A percentile compares a stretch with the other conserved stretches of the same genome.
These are phyloP conservation scores for Pezicula radicicola DNA, from an alignment of 2,329 filamentous ascomycete genomes.

Conservation along the genomic window DNA sequence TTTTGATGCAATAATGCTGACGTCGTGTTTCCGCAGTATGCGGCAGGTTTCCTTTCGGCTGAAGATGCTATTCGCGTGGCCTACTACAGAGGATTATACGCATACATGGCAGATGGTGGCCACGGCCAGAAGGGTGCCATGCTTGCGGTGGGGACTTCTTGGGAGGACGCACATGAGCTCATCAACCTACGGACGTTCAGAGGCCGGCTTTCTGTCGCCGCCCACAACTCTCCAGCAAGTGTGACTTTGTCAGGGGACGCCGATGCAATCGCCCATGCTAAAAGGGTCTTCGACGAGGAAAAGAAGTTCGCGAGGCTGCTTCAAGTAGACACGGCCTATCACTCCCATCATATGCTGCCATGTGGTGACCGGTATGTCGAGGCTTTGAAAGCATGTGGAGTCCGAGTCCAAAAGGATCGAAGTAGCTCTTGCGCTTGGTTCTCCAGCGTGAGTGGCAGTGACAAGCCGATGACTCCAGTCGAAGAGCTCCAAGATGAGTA, in stretches of 20 bases:
- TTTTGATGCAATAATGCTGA: too few relatives aligned
- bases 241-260: slow-evolving; percentile 15
- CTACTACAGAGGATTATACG: slow-evolving; percentile 13
- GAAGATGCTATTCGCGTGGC: slow-evolving; percentile 25
- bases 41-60: slow-evolving; percentile 28
- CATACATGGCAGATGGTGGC: background rate
- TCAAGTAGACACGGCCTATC: slow-evolving; percentile 14
- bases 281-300: slow-evolving; percentile 2
- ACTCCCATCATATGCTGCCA: slow-evolving; percentile 19
- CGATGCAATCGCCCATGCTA: background rate
- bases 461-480: slow-evolving; percentile 1
- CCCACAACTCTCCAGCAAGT: slow-evolving; percentile 14
- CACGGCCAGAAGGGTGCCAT: slow-evolving; percentile 4
- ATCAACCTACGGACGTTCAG: background rate
- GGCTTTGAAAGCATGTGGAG: slow-evolving; percentile 6
- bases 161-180: slow-evolving; percentile 5
- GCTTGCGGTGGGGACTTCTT: slow-evolving; percentile 2
- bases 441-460: slow-evolving; percentile 9
- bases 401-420: slow-evolving; percentile 2
- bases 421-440: slow-evolving; percentile 9
- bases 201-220: slow-evolving; percentile 21
- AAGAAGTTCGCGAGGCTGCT: slow-evolving; percentile 1
- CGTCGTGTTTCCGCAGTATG: slow-evolving; percentile 20
- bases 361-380: slow-evolving; percentile 15
- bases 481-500: slow-evolving; percentile 31